Base-by-base conservation (phyloP, 1,139 yeast genomes). In the Protomyces inouyei region DNA sequence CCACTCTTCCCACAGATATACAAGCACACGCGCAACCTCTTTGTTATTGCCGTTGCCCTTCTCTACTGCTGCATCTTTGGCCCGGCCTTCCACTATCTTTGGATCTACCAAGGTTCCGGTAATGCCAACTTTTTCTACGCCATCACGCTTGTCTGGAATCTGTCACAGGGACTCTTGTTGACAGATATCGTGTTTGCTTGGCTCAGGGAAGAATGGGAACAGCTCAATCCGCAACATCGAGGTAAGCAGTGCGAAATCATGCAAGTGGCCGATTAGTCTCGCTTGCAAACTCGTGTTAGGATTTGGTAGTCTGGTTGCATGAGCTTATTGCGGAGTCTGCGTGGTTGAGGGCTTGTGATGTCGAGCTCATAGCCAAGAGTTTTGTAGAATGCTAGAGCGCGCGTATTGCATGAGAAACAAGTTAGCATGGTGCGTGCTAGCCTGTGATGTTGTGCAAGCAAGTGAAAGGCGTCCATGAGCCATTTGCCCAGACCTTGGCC, bases 111-210 rank as follows among this genome's bases (percentile, higher is more conserved):
- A 67, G 97, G 97, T 14, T 90, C 95, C 37, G 99, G 98, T 32
- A 93, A 93, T 76, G 86, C 97, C 67, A 93, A 93, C 76, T 93
- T 93, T 78, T 93, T 91, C 78, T 93, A 92, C 77, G 96, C 98
- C 61, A 88, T 93, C 70, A 90, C 95, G 25, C 80, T 93, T 68
- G 88, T 87, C 2, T 88, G 92, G 77, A 86, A 90, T 0, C 78
- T 85, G 16, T 89, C 91, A 2, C 82, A 91, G 71, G 84, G 85
- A 0, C 76, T 89, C 43, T 78, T 89, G 2, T 72, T 91, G 38
- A 81, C 87, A 66, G 98, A 95, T 71, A 82, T 89, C 69, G 76
- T 87, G 12, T 92, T 98, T 97, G 89, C 88, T 1, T 84, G 85
- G 69, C 75, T 93, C 61, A 82, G 88, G 46, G 75, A 78, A 60